Base-by-base conservation (phyloP, 2,329 filamentous ascomycete genomes). In the Metarhizium robertsii region DNA sequence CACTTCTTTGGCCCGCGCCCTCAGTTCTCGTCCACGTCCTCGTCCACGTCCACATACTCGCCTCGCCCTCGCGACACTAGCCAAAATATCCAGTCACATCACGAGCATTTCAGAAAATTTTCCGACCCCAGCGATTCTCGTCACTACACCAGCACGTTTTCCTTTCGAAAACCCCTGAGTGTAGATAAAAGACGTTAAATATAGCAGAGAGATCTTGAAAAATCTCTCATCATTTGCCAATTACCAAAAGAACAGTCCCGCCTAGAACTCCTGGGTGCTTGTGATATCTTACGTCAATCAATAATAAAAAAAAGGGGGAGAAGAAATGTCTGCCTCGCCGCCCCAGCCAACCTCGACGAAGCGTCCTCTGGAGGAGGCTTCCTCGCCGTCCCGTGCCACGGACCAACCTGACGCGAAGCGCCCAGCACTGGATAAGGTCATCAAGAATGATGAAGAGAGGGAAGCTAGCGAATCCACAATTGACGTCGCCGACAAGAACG, bases 381-480 rank as follows among this genome's bases (percentile, higher is more conserved):
- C 94, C 18, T 99, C 94, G 10, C 94, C 94, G 40, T 95, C 91
- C 36, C 88, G 88, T 60, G 87, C 88, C 43, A 90, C 84, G 69
- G 94, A 97, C 66, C 92, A 96, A 70, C 94, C 95, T 54, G 94
- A 99, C 65, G 94, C 94, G 60, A 99, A 99, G 78, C 89, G 94
- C 63, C 94, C 90, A 51, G 94, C 94, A 43, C 84, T 99, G 60
- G 92, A 97, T 75, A 99, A 97, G 78, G 79, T 91, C 63, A 79
- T 88, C 64, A 90, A 88, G 71, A 85, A 83, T 55, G 84, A 81
- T 30, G 78, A 83, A 55, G 77, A 81, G 58, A 66, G 67, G 42
- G 77, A 80, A 55, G 78, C 62, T 13, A 56, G 57, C n/a, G 67
- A 70, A 50, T 64, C 71, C 34, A 62, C 67, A 16, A 59, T 70